Conservation (phyloP, 805 yeast genomes). For the Priceomyces medius region DNA sequence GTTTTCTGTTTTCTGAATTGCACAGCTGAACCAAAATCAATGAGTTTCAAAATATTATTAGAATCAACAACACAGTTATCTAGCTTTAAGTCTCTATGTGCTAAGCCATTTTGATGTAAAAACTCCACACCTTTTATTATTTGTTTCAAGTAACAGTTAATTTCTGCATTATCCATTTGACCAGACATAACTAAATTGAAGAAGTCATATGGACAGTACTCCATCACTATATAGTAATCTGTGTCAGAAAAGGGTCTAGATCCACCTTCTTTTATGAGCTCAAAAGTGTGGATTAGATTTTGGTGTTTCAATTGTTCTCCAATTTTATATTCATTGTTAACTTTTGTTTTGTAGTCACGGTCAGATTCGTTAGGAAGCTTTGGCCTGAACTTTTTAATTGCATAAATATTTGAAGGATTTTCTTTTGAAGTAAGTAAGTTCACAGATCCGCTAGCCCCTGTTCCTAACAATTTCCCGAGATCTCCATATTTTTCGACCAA, state of each 20-base stretch:
- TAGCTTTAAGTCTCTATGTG: slow-evolving; percentile 88
- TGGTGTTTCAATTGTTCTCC: slow-evolving; percentile 74
- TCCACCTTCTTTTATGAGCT: slow-evolving; percentile 64
- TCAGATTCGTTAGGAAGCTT: slow-evolving; percentile 61
- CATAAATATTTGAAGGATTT: slow-evolving; percentile 57
- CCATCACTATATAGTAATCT: slow-evolving; percentile 77
- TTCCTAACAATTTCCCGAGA: slow-evolving; percentile 72
- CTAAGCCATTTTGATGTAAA: slow-evolving; percentile 78
- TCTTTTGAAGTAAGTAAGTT: slow-evolving; percentile 63
- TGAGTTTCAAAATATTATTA: slow-evolving; percentile 76
- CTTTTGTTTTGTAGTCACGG: slow-evolving; percentile 71
- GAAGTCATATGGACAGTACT: slow-evolving; percentile 87
- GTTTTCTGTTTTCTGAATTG: slow-evolving; percentile 62
- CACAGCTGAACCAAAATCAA: slow-evolving; percentile 93
- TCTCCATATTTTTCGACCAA: slow-evolving; percentile 60
- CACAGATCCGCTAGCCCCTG: slow-evolving; percentile 97
- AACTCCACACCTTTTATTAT: slow-evolving; percentile 71
- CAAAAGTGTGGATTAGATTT: slow-evolving; percentile 78
- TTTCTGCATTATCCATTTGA: slow-evolving; percentile 65
- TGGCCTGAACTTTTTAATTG: slow-evolving; percentile 82
- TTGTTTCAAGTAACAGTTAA: slow-evolving; percentile 81
- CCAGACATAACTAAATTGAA: slow-evolving; percentile 93
- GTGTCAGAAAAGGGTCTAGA: slow-evolving; percentile 18
- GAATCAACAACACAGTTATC: slow-evolving; percentile 87
- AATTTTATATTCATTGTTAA: slow-evolving; percentile 76